Evolutionary conservation across 2,329 filamentous ascomycete genomes (phyloP), one percentile per base, ranked within the genome.

Genomic region (Cadophora malorum): DNA sequence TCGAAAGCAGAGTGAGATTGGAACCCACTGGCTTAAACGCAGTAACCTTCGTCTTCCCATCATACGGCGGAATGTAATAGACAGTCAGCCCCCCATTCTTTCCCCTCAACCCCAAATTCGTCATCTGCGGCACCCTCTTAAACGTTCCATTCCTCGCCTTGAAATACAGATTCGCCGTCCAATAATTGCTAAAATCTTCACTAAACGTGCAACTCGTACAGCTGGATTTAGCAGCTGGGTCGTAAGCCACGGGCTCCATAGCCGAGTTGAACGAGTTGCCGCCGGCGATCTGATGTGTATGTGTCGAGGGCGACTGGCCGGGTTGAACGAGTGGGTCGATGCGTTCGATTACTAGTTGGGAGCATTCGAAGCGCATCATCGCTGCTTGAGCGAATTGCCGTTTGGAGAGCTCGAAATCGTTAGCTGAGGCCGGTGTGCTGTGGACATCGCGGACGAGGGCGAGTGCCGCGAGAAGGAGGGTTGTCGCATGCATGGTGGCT

Each of bases 71-170:
- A 21, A 70, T 76, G 65, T 80, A 80, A 71, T 80, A 80, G 21
- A 80, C 74, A 0, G 78, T 78, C 78, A 79, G 79, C 7, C 78
- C 78, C 23, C 78, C 79, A 68, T 80, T 79, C 28, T 75, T 60
- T 19, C 56, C 75, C 38, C 76, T 76, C 33, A 74, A 69, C 4
- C 56, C 56, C 33, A 60, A 21, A 60, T 60, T 60, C 33, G 38
- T 45, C 56, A 60, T 60, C 33, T 60, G 56, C 38, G 75, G 74
- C 4, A 77, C 74, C 8, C 73, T 65, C 65, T 76, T 75, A 58
- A 74, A 77, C 2, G 72, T 77, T 16, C 76, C 75, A 64, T 77
- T 77, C 50, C 69, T 59, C 6, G 76, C 74, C 28, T 70, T 66
- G 65, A 74, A 77, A 56, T 73, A 77, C 19, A 77, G 31, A 19